Evolutionary conservation across 805 yeast genomes (phyloP).

Genomic region (Yamadazyma laniorum): DNA sequence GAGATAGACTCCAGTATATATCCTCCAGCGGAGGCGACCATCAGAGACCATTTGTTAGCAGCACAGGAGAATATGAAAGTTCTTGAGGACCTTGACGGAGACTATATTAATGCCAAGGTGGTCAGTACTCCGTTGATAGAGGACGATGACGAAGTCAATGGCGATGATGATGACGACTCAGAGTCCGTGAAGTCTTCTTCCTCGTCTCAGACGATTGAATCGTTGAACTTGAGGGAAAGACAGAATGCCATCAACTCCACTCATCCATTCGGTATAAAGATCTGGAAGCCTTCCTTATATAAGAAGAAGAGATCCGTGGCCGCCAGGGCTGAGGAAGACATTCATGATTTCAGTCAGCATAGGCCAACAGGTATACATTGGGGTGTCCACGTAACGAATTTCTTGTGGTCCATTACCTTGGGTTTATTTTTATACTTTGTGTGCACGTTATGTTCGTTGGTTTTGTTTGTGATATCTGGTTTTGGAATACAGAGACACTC

Average conservation of each 20-base stretch:
- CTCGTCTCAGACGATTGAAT: constrained; percentile 60
- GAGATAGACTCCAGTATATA: constrained; percentile 4
- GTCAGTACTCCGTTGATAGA: constrained; percentile 16
- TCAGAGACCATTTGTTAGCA: constrained; percentile 16
- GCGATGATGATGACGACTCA: constrained; percentile 20
- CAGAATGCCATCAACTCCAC: constrained; percentile 96
- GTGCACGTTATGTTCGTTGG: constrained; percentile 49
- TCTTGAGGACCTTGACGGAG: constrained; percentile 16
- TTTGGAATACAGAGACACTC: constrained; percentile 49
- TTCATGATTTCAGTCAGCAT: constrained; percentile 62
- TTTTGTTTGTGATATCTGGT: constrained; percentile 42
- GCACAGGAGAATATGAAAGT: constrained; percentile 23
- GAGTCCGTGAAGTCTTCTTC: constrained; percentile 26
- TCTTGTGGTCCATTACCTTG: constrained; percentile 69
- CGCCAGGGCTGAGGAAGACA: constrained; percentile 86
- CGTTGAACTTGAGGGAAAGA: constrained; percentile 84
- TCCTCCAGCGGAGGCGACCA: constrained; percentile 15
- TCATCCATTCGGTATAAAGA: constrained; percentile 97
- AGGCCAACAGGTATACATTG: constrained; percentile 40
- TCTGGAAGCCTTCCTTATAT: constrained; percentile 97
- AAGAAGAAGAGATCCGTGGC: constrained; percentile 92
- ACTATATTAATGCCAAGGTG: constrained; percentile 11
- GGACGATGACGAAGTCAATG: constrained; percentile 22
- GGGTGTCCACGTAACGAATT: constrained; percentile 66
- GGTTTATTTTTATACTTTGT: constrained; percentile 61